Percentiles rank a stretch among this genome's conserved stretches.
Conservation (phyloP, 768 basidiomycete species). For the Termitomyces sp. region DNA sequence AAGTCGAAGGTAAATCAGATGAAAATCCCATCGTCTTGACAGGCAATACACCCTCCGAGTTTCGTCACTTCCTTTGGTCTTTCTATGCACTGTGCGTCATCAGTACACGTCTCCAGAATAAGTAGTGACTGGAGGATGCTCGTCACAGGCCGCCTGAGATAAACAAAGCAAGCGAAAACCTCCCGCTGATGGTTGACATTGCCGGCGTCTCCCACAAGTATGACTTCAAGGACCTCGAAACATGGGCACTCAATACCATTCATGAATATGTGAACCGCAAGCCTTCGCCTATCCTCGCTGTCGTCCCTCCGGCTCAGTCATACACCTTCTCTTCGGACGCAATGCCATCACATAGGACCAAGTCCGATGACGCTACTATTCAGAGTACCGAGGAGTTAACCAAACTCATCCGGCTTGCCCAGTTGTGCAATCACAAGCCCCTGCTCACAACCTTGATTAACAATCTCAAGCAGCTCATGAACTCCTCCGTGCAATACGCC, state of each 20-base stretch:
- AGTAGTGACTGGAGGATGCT: not conserved
- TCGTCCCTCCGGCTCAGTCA: constrained; percentile 32
- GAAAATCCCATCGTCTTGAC: constrained; percentile 56
- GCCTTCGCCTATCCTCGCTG: constrained; percentile 44
- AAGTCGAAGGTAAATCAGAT: constrained; percentile 57
- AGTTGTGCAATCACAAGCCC: constrained; percentile 57
- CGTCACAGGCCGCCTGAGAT: constrained; percentile 59
- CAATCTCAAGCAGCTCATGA: constrained; percentile 58
- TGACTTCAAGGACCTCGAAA: constrained; percentile 66
- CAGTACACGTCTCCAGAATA: not conserved
- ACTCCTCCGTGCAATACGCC: constrained; percentile 56
- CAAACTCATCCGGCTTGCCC: constrained; percentile 61
- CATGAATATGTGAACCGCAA: constrained; percentile 60
- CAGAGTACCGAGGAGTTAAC: constrained; percentile 45
- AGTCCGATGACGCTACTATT: constrained; percentile 14
- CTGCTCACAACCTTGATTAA: constrained; percentile 56
- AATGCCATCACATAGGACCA: constrained; percentile 7
- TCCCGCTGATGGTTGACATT: constrained; percentile 54
- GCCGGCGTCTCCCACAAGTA: constrained; percentile 69
- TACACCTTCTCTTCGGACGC: constrained; percentile 23
- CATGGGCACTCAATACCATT: constrained; percentile 72
- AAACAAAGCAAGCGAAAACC: constrained; percentile 41
- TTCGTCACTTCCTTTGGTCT: constrained; percentile 70
- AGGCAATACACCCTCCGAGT: constrained; percentile 62
- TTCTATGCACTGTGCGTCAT: constrained; percentile 65